Conservation (phyloP, 2,329 filamentous ascomycete species). For the Endothia cerciana region DNA sequence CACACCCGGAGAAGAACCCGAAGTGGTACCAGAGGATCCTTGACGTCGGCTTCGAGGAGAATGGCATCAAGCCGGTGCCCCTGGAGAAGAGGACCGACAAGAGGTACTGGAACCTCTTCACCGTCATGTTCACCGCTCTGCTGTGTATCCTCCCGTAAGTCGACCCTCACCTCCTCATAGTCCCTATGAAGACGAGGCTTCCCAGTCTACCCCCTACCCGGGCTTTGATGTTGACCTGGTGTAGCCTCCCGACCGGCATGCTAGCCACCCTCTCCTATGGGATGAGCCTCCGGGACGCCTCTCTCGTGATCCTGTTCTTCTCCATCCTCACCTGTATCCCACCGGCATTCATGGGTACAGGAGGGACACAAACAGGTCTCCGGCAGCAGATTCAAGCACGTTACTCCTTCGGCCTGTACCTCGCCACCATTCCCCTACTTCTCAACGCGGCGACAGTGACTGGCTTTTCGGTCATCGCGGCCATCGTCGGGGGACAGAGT, state of each 20-base stretch:
- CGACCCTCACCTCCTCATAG: too few species aligned
- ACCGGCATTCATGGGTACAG: constrained; percentile 58
- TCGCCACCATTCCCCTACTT: constrained; percentile 55
- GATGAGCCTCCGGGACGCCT: constrained; percentile 57
- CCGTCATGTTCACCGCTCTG: constrained; percentile 62
- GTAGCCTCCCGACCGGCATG: constrained; percentile 61
- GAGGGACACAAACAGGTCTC: constrained; percentile 60
- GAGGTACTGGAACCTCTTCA: constrained; percentile 60
- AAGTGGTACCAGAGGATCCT: constrained; percentile 49
- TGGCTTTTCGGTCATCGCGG: constrained; percentile 61
- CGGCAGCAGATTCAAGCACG: constrained; percentile 64
- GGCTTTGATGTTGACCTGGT: constrained; percentile 1
- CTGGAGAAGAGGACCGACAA: constrained; percentile 56
- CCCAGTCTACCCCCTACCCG: too few species aligned
- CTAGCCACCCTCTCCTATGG: constrained; percentile 58
- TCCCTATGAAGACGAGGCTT: neutral
- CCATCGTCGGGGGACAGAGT: constrained; percentile 59
- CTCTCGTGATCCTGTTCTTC: constrained; percentile 64
- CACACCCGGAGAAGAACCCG: constrained; percentile 36
- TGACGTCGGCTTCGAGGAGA: constrained; percentile 53
- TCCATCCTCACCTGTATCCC: constrained; percentile 55
- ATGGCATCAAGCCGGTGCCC: constrained; percentile 61
- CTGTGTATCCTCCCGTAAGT: constrained; percentile 62
- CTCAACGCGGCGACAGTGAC: constrained; percentile 61
- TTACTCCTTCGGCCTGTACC: constrained; percentile 60